Evolutionary conservation across 208 protist species (phyloP).

Genomic region (Crithidia fasciculata): DNA sequence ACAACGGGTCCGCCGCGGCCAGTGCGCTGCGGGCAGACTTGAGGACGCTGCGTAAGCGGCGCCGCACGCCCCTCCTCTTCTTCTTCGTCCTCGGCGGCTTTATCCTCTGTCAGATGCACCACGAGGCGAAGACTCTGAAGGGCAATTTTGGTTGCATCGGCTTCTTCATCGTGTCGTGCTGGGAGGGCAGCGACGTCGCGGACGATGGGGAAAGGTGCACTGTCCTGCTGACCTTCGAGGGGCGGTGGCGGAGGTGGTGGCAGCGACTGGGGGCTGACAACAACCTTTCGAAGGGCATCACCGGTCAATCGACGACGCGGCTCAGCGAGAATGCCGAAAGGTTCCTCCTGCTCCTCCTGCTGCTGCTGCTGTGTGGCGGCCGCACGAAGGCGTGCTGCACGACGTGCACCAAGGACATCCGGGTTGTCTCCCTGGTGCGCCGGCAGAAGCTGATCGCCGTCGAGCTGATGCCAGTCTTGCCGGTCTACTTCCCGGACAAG

Average conservation of each 20-base stretch:
- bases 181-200: too few species aligned
- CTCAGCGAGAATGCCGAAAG: not conserved
- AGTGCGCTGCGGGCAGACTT: not conserved
- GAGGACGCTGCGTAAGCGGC: not conserved
- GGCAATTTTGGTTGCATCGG: not conserved
- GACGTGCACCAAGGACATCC: not conserved
- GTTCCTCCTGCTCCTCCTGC: not conserved
- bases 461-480: conserved; percentile 18
- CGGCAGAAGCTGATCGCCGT: conserved; percentile 26
- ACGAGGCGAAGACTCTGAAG: conserved; percentile 22
- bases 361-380: not conserved
- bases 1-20: too few species aligned
- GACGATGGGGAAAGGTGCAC: too few species aligned
- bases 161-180: not conserved
- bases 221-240: too few species aligned
- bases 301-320: not conserved
- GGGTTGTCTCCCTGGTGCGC: not conserved
- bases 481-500: conserved; percentile 17
- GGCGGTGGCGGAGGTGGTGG: too few species aligned
- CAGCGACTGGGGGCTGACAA: too few species aligned
- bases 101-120: conserved; percentile 2
- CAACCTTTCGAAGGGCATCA: too few species aligned
- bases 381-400: not conserved
- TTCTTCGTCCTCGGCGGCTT: not conserved
- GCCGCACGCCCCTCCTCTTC: not conserved